Evolutionary conservation across 495 filamentous ascomycete species (phyloP), one percentile per base, ranked within the genome.

Genomic region (Acidomyces sp.): DNA sequence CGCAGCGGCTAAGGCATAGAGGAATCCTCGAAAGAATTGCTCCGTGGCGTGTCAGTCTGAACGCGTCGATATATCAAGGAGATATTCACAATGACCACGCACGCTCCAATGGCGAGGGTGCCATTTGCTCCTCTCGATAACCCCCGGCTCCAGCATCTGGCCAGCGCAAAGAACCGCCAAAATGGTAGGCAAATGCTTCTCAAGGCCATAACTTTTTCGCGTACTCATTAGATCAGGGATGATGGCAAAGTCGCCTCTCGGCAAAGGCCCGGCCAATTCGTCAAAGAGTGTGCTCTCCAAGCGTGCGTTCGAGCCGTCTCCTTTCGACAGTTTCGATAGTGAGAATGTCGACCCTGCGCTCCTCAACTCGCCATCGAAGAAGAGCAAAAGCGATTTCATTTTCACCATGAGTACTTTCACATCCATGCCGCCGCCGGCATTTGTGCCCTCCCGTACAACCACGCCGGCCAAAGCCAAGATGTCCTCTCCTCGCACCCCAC

Each of bases 321-420:
- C 53, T 19, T 61, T 66, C 37, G 65, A 71, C 42, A 65, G 71
- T 13, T 34, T 34, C 20, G 74, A 93, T 55, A 60, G 68, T 6
- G 85, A 95, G 65, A 95, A 93, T 53, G 68, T 92, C 46, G 83
- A 87, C 52, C 86, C 86, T 0, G 43, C 62, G 18, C 54, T 71
- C 41, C 74, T 76, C 53, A 70, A 61, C 27, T 65, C 67, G 10
- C 69, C 84, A 18, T 51, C 55, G 37, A 80, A 82, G 65, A 62
- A 74, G 41, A 64, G 72, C 15, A 93, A 92, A 63, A 76, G 72
- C 38, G 67, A 69, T 43, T 52, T 55, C 18, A 46, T 45, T 28
- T 55, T 60, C 45, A 34, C 44, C 11, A 37, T 53, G 19, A 37
- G 51, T 3, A 37, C 48, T 9, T 34, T 46, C 11, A 39, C 29